phyloP scores from a whole-genome alignment of 2,329 filamentous ascomycete species.

The Calonectria montana region DNA sequence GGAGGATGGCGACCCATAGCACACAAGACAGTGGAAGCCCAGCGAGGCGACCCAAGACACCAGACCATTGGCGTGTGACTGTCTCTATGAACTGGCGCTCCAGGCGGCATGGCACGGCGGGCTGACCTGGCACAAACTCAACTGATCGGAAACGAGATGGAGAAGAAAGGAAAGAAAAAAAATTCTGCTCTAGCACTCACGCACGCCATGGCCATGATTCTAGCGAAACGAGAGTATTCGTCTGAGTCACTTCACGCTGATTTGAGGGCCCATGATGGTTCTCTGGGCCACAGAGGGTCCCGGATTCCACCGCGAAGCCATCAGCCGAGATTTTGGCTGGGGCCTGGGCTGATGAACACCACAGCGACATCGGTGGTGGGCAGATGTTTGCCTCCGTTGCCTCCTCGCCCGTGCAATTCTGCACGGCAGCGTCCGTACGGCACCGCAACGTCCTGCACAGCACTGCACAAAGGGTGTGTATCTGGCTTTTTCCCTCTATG shows the following conservation, averaged over 20 bases:
- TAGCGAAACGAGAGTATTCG: conserved; percentile 38
- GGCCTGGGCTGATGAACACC: conserved; percentile 44
- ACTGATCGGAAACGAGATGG: conserved; percentile 9
- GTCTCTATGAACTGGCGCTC: conserved; percentile 3
- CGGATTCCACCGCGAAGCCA: conserved; percentile 43
- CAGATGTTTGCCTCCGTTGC: conserved; percentile 41
- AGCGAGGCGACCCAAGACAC: conserved; percentile 36
- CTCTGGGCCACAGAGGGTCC: conserved; percentile 36
- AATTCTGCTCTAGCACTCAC: conserved; percentile 31
- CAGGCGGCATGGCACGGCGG: conserved; percentile 28
- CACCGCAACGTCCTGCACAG: conserved; percentile 24
- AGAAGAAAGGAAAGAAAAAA: conserved; percentile 28
- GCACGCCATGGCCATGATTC: conserved; percentile 17
- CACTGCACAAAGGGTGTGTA: conserved; percentile 33
- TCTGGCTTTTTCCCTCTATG: conserved; percentile 20
- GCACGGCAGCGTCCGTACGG: conserved; percentile 40
- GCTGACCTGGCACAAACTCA: conserved; percentile 16
- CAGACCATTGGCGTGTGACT: conserved; percentile 41
- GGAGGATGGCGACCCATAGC: conserved; percentile 11
- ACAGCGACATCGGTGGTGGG: conserved; percentile 46
- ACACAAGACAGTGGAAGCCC: conserved; percentile 12
- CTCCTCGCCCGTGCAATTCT: conserved; percentile 41
- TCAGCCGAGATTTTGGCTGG: conserved; percentile 44
- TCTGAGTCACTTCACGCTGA: conserved; percentile 37
- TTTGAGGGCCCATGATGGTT: conserved; percentile 13